A percentile compares a stretch with the other conserved stretches of the same genome.
phyloP scores from a whole-genome alignment of 306 rosid genomes.

The Echinosophora koreensis region DNA sequence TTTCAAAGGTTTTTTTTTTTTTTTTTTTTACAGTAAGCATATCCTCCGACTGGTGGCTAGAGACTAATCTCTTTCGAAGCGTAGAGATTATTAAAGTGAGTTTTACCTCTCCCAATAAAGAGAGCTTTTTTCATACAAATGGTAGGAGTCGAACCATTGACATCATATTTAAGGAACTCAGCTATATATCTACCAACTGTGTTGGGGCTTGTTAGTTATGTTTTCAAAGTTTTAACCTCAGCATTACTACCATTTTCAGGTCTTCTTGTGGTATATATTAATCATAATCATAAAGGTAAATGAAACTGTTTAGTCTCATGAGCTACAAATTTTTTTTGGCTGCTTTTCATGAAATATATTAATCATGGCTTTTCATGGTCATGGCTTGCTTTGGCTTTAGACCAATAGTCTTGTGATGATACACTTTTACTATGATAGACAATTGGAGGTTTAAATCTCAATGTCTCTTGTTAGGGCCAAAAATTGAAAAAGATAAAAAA shows the following conservation, averaged over 20 bases:
- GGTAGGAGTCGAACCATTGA: no score
- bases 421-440: conserved; percentile 25
- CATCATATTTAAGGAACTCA: no score
- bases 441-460: conserved; percentile 36
- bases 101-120: no score
- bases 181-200: no score
- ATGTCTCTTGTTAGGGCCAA: conserved; percentile 21
- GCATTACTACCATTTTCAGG: neutral
- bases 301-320: conserved; percentile 35
- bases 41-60: no score
- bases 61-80: no score
- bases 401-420: conserved; percentile 24
- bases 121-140: no score
- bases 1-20: neutral
- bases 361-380: neutral
- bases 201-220: neutral
- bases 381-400: conserved; percentile 29
- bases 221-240: neutral
- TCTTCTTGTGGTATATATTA: neutral
- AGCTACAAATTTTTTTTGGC: neutral
- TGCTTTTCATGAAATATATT: neutral
- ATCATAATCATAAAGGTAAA: neutral
- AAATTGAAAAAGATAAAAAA: conserved; percentile 39
- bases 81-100: no score
- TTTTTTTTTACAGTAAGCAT: neutral